Evolutionary conservation across 2,329 filamentous ascomycete genomes (phyloP).

Genomic region (Cercospora canescens): DNA sequence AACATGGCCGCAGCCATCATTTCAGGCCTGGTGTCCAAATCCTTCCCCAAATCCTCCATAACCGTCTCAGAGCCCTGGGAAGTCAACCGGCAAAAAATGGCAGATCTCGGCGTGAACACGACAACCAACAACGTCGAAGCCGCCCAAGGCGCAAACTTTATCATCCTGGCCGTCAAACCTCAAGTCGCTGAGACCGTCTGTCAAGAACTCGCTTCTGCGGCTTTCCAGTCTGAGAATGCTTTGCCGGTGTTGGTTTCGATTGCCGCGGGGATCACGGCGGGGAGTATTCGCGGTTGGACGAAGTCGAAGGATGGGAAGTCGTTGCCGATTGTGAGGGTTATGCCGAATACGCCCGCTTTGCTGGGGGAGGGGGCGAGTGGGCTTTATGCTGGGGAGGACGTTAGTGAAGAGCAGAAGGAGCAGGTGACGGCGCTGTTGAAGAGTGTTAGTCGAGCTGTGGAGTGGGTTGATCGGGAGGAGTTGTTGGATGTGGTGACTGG

Average conservation of each 20-base stretch:
- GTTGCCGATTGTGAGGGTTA: conserved; percentile 28
- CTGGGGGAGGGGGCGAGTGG: conserved; percentile 31
- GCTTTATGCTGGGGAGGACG: conserved; percentile 28
- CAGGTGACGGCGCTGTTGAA: conserved; percentile 24
- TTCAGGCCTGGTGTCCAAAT: conserved; percentile 27
- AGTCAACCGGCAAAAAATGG: conserved; percentile 32
- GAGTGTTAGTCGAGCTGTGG: conserved; percentile 29
- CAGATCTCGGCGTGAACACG: conserved; percentile 28
- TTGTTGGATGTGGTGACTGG: conserved; percentile 32
- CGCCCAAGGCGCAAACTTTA: conserved; percentile 27
- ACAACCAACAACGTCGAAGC: conserved; percentile 29
- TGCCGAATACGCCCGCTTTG: conserved; percentile 33
- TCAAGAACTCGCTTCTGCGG: conserved; percentile 25
- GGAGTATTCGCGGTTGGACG: conserved; percentile 27
- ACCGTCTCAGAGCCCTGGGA: conserved; percentile 33
- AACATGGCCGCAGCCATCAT: conserved; percentile 35
- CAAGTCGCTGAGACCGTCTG: conserved; percentile 32
- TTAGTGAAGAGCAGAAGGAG: conserved; percentile 24
- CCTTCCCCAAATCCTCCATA: conserved; percentile 27
- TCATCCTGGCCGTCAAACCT: conserved; percentile 32
- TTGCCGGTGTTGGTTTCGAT: conserved; percentile 29
- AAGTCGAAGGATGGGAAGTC: conserved; percentile 23
- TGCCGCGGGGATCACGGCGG: conserved; percentile 28
- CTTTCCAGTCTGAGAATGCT: conserved; percentile 18
- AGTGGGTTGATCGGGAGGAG: conserved; percentile 31